Percentiles rank a stretch among this genome's conserved stretches.
These are phyloP conservation scores for Leishmania major DNA, from an alignment of 208 protist genomes.

Conservation along the genomic window DNA sequence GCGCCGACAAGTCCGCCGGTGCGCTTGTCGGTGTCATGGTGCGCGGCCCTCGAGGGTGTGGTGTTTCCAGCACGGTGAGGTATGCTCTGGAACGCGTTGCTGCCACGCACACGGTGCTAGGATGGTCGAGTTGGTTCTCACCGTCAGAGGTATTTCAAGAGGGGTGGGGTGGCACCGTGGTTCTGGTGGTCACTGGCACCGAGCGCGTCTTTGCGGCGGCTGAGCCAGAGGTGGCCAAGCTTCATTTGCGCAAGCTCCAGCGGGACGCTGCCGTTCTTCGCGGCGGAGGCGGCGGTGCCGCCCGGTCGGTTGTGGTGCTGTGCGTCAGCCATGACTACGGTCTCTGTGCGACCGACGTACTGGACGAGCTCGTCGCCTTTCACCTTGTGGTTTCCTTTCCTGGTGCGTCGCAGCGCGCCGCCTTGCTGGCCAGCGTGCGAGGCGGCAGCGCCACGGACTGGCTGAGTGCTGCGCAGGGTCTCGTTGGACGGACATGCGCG, in stretches of 20 bases:
- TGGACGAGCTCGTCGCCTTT: constrained; percentile 49
- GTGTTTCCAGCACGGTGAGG: constrained; percentile 39
- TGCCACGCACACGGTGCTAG: constrained; percentile 22
- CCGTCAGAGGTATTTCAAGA: constrained; percentile 14
- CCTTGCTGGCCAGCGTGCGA: constrained; percentile 56
- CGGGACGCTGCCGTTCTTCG: constrained; percentile 33
- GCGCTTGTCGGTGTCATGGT: constrained; percentile 45
- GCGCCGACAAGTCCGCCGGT: constrained; percentile 29
- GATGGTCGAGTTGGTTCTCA: constrained; percentile 44
- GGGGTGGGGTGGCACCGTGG: constrained; percentile 17
- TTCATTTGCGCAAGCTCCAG: constrained; percentile 31
- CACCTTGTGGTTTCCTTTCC: constrained; percentile 50
- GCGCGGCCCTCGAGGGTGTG: constrained; percentile 57
- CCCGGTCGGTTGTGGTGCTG: constrained; percentile 49
- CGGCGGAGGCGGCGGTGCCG: constrained; percentile 17
- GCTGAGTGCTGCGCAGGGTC: constrained; percentile 42
- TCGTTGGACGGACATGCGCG: constrained; percentile 59
- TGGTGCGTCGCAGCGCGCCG: constrained; percentile 42
- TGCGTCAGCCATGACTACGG: constrained; percentile 43
- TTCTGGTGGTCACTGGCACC: constrained; percentile 39
- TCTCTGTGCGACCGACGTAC: constrained; percentile 29
- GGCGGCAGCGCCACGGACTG: constrained; percentile 33
- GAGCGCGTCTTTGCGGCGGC: constrained; percentile 52
- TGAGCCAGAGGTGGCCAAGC: constrained; percentile 45
- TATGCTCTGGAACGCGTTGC: constrained; percentile 27